Evolutionary conservation across 768 basidiomycete species (phyloP), one percentile per base, ranked within the genome.

Genomic region (Lactarius hengduanensis): DNA sequence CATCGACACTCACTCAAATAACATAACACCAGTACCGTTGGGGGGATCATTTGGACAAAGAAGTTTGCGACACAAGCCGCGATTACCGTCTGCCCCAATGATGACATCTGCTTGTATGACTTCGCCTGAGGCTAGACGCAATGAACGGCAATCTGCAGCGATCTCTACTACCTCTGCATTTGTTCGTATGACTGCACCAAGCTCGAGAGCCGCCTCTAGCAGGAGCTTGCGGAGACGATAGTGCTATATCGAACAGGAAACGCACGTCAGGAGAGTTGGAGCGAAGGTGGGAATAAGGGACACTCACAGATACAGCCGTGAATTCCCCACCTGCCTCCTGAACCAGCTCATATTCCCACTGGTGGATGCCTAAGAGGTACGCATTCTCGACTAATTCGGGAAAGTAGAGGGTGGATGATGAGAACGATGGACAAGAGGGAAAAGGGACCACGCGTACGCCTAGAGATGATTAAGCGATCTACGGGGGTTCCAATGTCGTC

Each of bases 41-140:
- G 63, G 64, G n/a, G 56, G 43, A 41, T 66, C 70, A 9, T 63
- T 43, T 6, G 69, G 60, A 22, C 73, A 38, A 1, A 66, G 45
- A 30, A 64, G 18, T n/a, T 47, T 47, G 10, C 76, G 71, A 45
- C 69, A 70, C 1, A 71, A 54, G 11, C 77, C 76, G 34, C 61
- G 68, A 36, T 64, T 65, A 57, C 78, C 78, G 58, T 78, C 78
- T n/a, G 78, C 78, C 22, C 77, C 78, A 30, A 79, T 66, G 20
- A 79, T 65, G 16, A 78, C 67, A 55, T 79, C 78, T n/a, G 72
- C 75, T 4, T 68, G 55, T 16, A 78, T n/a, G 20, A 69, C 67
- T 50, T 77, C 75, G 8, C 78, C 78, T 3, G 67, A 72, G 13
- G 69, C 67, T 4, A 78, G 70, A 10, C 70, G 74, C 11, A 77